Evolutionary conservation across 2,329 filamentous ascomycete genomes (phyloP).

Genomic region (Bipolaris oryzae): DNA sequence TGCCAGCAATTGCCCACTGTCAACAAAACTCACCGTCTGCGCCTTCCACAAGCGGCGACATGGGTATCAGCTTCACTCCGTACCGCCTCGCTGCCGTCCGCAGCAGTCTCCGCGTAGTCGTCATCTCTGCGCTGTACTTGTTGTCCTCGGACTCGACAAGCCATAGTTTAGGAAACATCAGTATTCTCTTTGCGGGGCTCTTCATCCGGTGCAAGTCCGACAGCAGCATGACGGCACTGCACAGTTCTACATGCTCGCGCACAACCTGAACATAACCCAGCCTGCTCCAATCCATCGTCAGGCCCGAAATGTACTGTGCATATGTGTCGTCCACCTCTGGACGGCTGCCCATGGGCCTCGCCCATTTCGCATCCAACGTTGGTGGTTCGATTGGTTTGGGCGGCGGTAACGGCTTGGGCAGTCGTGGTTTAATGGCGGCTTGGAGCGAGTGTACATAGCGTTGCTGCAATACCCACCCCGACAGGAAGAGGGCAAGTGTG

Average conservation of each 20-base stretch:
- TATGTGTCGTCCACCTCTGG: slow-evolving; percentile 39
- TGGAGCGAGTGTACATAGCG: slow-evolving; percentile 80
- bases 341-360: slow-evolving; percentile 37
- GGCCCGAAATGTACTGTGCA: slow-evolving; percentile 40
- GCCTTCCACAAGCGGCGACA: slow-evolving; percentile 48
- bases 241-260: slow-evolving; percentile 54
- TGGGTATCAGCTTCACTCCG: slow-evolving; percentile 52
- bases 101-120: slow-evolving; percentile 53
- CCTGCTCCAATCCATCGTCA: slow-evolving; percentile 52
- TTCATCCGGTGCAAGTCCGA: slow-evolving; percentile 53
- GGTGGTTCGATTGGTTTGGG: slow-evolving; percentile 42
- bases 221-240: slow-evolving; percentile 57
- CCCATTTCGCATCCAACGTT: slow-evolving; percentile 47
- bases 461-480: slow-evolving; percentile 87
- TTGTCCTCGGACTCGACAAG: slow-evolving; percentile 44
- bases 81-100: slow-evolving; percentile 55
- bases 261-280: slow-evolving; percentile 58
- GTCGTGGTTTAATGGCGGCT: slow-evolving; percentile 67
- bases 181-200: slow-evolving; percentile 53
- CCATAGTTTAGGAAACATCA: slow-evolving; percentile 54
- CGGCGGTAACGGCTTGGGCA: slow-evolving; percentile 48
- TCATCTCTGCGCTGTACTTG: slow-evolving; percentile 50
- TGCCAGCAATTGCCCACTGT: neutral
- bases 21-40: slow-evolving; percentile 33
- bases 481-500: slow-evolving; percentile 82